Conservation (phyloP, 148 eudicot species). For the Dysphania ambrosioides region DNA sequence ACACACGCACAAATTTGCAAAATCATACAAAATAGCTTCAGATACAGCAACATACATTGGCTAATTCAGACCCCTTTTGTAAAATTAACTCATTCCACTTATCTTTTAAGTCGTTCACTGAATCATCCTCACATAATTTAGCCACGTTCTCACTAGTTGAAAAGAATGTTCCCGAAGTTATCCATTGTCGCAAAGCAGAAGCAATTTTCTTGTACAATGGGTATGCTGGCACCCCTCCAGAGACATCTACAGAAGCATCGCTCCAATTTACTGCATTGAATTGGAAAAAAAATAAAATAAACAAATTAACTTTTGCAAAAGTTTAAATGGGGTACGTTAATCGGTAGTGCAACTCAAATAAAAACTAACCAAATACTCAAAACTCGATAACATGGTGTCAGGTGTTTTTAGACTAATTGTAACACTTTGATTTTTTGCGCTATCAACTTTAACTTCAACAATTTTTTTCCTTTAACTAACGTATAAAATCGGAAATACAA, state of each 20-base stretch:
- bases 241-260: slow-evolving; percentile 29
- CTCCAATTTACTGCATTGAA: neutral
- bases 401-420: too few species aligned
- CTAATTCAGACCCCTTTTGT: slow-evolving; percentile 53
- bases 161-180: slow-evolving; percentile 42
- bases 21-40: slow-evolving; percentile 9
- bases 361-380: too few species aligned
- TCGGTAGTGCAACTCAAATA: too few species aligned
- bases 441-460: too few species aligned
- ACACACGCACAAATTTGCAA: neutral
- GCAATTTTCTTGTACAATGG: slow-evolving; percentile 72
- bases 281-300: too few species aligned
- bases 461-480: too few species aligned
- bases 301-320: too few species aligned
- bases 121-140: slow-evolving; percentile 30
- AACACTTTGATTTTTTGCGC: too few species aligned
- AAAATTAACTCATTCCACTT: slow-evolving; percentile 49
- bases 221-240: slow-evolving; percentile 53
- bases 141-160: slow-evolving; percentile 26
- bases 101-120: slow-evolving; percentile 36
- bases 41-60: slow-evolving; percentile 43
- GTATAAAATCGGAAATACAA: too few species aligned
- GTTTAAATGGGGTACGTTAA: too few species aligned
- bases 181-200: slow-evolving; percentile 44
- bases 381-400: too few species aligned